Conservation (phyloP, 2,329 filamentous ascomycete genomes). For the Aspergillus sp. region DNA sequence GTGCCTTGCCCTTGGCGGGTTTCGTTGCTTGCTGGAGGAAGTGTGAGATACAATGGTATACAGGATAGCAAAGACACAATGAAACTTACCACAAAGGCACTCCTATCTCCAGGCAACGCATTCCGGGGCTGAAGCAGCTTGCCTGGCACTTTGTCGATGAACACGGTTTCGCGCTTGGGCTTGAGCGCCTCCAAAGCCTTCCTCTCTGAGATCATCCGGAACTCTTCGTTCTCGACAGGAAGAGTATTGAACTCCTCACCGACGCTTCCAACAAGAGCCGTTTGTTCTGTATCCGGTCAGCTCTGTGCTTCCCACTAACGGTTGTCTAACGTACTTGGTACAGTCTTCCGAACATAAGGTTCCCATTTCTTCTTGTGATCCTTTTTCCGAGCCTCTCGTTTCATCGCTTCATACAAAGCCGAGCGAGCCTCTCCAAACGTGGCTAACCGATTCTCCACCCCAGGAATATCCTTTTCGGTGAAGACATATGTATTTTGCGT, state of each 20-base stretch:
- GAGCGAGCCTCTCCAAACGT: slow-evolving; percentile 40
- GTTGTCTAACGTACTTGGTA: slow-evolving; percentile 57
- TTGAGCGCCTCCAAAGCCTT: slow-evolving; percentile 55
- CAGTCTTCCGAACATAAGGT: slow-evolving; percentile 53
- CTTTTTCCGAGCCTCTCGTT: slow-evolving; percentile 39
- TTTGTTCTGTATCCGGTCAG: slow-evolving; percentile 56
- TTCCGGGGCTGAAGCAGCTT: slow-evolving; percentile 55
- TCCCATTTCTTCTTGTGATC: slow-evolving; percentile 49
- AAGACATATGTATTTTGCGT: slow-evolving; percentile 87
- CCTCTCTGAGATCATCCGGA: slow-evolving; percentile 54
- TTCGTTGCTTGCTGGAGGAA: slow-evolving; percentile 40
- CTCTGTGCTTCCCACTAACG: not conserved
- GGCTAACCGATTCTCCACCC: slow-evolving; percentile 51
- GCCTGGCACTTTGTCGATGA: slow-evolving; percentile 38
- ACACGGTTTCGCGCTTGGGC: slow-evolving; percentile 52
- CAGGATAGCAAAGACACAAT: not conserved
- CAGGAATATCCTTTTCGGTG: slow-evolving; percentile 84
- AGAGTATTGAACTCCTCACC: slow-evolving; percentile 70
- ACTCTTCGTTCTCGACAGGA: slow-evolving; percentile 65
- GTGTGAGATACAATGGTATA: not conserved
- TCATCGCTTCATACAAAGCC: slow-evolving; percentile 41
- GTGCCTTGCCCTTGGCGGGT: slow-evolving; percentile 47
- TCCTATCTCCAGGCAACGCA: slow-evolving; percentile 37
- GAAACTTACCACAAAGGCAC: slow-evolving; percentile 38
- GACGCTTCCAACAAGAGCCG: slow-evolving; percentile 64